phyloP scores from a whole-genome alignment of 768 basidiomycete species.

The Pisolithus marmoratus region DNA sequence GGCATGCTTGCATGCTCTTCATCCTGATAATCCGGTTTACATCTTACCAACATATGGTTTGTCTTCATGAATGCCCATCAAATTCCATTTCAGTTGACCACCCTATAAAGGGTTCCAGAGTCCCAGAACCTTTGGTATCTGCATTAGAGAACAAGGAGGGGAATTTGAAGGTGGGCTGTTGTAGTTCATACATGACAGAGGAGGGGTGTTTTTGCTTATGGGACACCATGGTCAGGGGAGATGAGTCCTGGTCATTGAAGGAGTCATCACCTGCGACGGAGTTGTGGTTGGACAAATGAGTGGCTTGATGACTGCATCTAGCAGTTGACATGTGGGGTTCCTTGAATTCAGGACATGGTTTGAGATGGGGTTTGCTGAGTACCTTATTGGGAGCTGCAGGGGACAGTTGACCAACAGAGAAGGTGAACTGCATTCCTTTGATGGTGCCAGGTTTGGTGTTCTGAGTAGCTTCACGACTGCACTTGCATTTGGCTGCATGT shows the following conservation, averaged over 20 bases:
- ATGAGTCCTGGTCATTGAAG: slow-evolving; percentile 4
- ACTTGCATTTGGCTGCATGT: slow-evolving; percentile 78
- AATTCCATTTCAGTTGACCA: no score
- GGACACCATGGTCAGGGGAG: slow-evolving; percentile 6
- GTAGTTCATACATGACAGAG: slow-evolving; percentile 5
- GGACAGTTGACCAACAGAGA: slow-evolving; percentile 70
- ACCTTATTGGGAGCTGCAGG: slow-evolving; percentile 40
- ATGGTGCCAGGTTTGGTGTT: slow-evolving; percentile 65
- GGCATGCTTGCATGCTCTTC: no score
- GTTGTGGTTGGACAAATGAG: slow-evolving; percentile 19
- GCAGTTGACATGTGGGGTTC: slow-evolving; percentile 29
- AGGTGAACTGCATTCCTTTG: slow-evolving; percentile 88
- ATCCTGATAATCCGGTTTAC: no score
- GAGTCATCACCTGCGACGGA: slow-evolving; percentile 27
- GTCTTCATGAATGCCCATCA: no score
- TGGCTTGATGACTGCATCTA: slow-evolving; percentile 35
- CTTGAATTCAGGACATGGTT: slow-evolving; percentile 61
- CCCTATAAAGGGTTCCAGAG: no score
- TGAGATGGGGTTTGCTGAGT: slow-evolving; percentile 61
- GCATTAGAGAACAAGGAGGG: slow-evolving; percentile 67
- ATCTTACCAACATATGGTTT: no score
- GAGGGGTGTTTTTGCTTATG: slow-evolving; percentile 21
- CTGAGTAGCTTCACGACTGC: slow-evolving; percentile 62
- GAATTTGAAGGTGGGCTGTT: slow-evolving; percentile 50
- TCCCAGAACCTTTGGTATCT: no score